Evolutionary conservation across 1,284 basidiomycete genomes (phyloP).

Genomic region (Gymnopus androsaceus): DNA sequence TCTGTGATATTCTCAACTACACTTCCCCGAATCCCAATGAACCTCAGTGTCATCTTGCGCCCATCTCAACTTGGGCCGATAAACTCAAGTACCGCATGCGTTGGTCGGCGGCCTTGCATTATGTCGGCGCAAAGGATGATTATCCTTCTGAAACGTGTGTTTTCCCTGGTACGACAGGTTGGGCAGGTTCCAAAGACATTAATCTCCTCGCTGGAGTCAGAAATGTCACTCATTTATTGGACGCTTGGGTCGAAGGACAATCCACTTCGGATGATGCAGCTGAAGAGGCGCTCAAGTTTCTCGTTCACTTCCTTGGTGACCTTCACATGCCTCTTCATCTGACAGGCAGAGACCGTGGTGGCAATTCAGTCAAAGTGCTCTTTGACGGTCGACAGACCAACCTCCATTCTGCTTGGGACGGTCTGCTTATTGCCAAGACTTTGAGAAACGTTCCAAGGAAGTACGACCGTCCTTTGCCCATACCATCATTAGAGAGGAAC

Average conservation of each 20-base stretch:
- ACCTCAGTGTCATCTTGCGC: conserved; percentile 71
- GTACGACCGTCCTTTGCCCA: conserved; percentile 73
- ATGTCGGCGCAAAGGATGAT: conserved; percentile 74
- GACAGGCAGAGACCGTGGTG: conserved; percentile 82
- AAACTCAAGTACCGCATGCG: conserved; percentile 61
- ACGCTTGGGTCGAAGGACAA: conserved; percentile 20
- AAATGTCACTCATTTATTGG: conserved; percentile 15
- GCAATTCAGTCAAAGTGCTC: conserved; percentile 73
- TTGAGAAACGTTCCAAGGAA: conserved; percentile 74
- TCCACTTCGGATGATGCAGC: conserved; percentile 30
- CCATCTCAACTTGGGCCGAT: conserved; percentile 89
- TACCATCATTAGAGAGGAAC: conserved; percentile 66
- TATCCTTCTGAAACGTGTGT: conserved; percentile 74
- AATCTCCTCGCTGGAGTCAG: conserved; percentile 59
- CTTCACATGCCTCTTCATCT: conserved; percentile 91
- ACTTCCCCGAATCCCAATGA: conserved; percentile 39
- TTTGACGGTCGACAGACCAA: conserved; percentile 74
- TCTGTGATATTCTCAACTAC: conserved; percentile 72
- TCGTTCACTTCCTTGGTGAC: conserved; percentile 90
- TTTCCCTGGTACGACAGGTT: conserved; percentile 79
- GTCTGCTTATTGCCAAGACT: conserved; percentile 77
- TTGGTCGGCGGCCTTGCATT: conserved; percentile 75
- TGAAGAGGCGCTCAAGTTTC: conserved; percentile 81
- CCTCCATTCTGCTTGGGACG: conserved; percentile 88
- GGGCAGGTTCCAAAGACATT: conserved; percentile 64